Evolutionary conservation across 495 filamentous ascomycete genomes (phyloP).

Genomic region (Xylona heveae): DNA sequence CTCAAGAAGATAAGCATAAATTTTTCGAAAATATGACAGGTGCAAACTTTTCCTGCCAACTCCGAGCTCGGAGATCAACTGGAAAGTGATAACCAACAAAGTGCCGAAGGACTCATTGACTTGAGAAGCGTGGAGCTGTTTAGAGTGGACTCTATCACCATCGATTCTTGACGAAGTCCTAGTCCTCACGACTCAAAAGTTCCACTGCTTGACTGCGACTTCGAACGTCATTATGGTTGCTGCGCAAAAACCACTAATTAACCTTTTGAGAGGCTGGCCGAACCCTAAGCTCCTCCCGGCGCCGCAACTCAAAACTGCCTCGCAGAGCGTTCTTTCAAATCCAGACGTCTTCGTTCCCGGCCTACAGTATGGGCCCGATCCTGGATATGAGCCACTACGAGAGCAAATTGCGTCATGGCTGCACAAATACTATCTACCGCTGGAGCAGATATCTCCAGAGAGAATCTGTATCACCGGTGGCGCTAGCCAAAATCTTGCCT

Average conservation of each 20-base stretch:
- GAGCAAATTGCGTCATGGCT: slow-evolving; percentile 48
- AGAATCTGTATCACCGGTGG: slow-evolving; percentile 67
- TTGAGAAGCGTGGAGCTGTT: too few species aligned
- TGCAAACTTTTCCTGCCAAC: too few species aligned
- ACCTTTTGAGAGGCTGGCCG: not conserved
- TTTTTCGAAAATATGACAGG: too few species aligned
- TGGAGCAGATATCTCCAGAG: slow-evolving; percentile 19
- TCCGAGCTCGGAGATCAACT: too few species aligned
- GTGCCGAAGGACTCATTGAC: too few species aligned
- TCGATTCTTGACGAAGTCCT: too few species aligned
- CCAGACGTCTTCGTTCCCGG: not conserved
- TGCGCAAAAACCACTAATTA: not conserved
- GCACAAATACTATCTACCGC: slow-evolving; percentile 32
- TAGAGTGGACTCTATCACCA: too few species aligned
- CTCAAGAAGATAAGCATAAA: too few species aligned
- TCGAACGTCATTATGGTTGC: too few species aligned
- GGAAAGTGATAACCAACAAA: too few species aligned
- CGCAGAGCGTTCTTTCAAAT: not conserved
- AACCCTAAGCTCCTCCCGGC: not conserved
- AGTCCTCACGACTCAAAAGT: too few species aligned
- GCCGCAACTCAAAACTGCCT: not conserved
- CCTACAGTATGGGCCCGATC: slow-evolving; percentile 47
- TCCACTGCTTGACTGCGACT: too few species aligned
- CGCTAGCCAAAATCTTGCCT: slow-evolving; percentile 56
- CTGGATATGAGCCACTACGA: slow-evolving; percentile 45